These are phyloP conservation scores for Ophiostoma sp. DNA, from an alignment of 2,329 filamentous ascomycete species.

Conservation along the genomic window DNA sequence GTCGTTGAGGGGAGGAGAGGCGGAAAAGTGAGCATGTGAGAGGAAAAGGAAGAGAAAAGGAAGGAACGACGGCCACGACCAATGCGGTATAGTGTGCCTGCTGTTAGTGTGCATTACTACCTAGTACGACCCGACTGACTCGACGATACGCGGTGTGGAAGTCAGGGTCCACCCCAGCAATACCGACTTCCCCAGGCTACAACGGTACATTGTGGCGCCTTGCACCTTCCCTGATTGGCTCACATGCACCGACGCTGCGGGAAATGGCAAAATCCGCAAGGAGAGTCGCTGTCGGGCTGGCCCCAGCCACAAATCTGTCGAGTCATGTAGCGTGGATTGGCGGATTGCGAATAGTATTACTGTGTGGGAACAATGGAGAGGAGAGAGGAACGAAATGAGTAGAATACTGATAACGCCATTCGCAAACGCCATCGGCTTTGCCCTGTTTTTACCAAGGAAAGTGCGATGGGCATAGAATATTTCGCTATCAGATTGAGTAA, in stretches of 20 bases:
- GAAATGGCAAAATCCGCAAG: neutral
- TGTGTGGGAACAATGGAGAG: too few species aligned
- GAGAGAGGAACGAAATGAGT: neutral
- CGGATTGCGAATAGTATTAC: neutral
- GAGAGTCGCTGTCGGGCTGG: neutral
- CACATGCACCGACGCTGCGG: neutral
- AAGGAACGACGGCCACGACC: neutral
- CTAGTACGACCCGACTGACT: neutral
- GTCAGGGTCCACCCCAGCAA: slow-evolving; percentile 2
- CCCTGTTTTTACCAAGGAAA: neutral
- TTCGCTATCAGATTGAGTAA: neutral
- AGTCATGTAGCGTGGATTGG: slow-evolving; percentile 5
- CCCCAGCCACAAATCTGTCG: slow-evolving; percentile 5
- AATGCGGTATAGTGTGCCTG: slow-evolving; percentile 1
- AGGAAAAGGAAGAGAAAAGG: neutral
- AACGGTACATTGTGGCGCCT: neutral
- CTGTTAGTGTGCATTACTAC: neutral
- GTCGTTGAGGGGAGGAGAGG: neutral
- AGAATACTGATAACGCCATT: neutral
- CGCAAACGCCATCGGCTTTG: neutral
- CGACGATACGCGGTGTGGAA: slow-evolving; percentile 8
- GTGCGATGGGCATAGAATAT: neutral
- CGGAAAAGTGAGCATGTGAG: slow-evolving; percentile 2
- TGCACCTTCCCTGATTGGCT: neutral
- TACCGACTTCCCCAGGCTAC: neutral